A percentile compares a stretch with the other conserved stretches of the same genome.
Evolutionary conservation across 768 basidiomycete species (phyloP).

Genomic region (Fomitopsis pulvina): DNA sequence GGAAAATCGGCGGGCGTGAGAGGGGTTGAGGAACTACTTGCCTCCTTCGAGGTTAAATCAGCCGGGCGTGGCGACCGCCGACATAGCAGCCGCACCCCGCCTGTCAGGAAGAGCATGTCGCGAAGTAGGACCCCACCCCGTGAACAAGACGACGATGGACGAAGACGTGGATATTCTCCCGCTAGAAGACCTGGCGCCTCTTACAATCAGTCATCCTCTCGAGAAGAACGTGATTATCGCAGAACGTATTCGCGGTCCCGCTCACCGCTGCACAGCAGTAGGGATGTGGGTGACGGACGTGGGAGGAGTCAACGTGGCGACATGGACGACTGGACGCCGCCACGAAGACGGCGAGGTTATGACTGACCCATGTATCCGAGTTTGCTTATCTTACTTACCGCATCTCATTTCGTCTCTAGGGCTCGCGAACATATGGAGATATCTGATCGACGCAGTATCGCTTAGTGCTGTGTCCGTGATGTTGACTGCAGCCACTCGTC

Average conservation of each 20-base stretch:
- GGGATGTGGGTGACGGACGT: constrained; percentile 1
- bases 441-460: no score
- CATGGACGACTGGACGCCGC: neutral
- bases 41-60: constrained; percentile 32
- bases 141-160: constrained; percentile 3
- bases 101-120: constrained; percentile 3
- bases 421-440: no score
- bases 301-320: neutral
- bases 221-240: neutral
- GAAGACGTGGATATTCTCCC: constrained; percentile 7
- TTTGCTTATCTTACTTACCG: neutral
- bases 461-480: no score
- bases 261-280: neutral
- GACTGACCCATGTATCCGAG: neutral
- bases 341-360: constrained; percentile 4
- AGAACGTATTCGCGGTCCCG: neutral
- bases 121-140: constrained; percentile 11
- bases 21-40: constrained; percentile 64
- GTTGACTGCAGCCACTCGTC: no score
- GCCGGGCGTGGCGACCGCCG: neutral
- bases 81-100: constrained; percentile 7
- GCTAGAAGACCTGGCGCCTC: constrained; percentile 8
- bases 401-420: no score
- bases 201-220: constrained; percentile 1
- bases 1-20: constrained; percentile 54